Evolutionary conservation across 495 filamentous ascomycete species (phyloP), one percentile per base, ranked within the genome.

Genomic region (Daldinia concentrica): DNA sequence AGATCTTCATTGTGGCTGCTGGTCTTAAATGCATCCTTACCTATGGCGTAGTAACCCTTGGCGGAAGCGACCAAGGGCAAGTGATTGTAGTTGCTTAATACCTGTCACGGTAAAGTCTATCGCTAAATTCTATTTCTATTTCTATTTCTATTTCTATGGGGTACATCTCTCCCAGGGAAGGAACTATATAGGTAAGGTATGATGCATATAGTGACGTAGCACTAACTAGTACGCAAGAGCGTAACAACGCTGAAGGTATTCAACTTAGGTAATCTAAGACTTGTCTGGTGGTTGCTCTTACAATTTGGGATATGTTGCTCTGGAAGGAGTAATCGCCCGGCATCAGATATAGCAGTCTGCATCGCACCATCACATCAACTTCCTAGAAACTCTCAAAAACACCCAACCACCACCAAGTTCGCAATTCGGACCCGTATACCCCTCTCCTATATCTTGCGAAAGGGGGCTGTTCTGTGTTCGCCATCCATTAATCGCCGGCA

Each of bases 1-100:
- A 52, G 56, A 66, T 66, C 56, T 60, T 45, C 64, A 48, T 45
- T 61, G 57, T 67, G 48, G 57, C 57, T 55, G 48, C 30, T 32
- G 41, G 19, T 29, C 43, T 45, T 37, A 30, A 26, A 27, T 43
- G 6, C 57, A 41, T 43, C 12, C 37, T 24, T 59, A 27, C 29
- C 22, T 11, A 59, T 37, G 54, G 41, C 41, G 17, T 6, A 17
- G 41, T n/a, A 9, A 45, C 2, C 17, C 17, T 19, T 43, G n/a
- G n/a, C n/a, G n/a, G 41, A 45, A 45, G n/a, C 17, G 5, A 45
- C 41, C 43, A 48, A 24, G 43, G 43, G 43, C 43, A 48, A 48
- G 17, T 24, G 9, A 24, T 24, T 11, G 43, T 48, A 54, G 11
- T 4, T 54, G 27, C 27, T 29, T 11, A 15, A 29, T 54, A 1